Conservation (phyloP, 306 rosid species). For the Acacia melanoxylon region DNA sequence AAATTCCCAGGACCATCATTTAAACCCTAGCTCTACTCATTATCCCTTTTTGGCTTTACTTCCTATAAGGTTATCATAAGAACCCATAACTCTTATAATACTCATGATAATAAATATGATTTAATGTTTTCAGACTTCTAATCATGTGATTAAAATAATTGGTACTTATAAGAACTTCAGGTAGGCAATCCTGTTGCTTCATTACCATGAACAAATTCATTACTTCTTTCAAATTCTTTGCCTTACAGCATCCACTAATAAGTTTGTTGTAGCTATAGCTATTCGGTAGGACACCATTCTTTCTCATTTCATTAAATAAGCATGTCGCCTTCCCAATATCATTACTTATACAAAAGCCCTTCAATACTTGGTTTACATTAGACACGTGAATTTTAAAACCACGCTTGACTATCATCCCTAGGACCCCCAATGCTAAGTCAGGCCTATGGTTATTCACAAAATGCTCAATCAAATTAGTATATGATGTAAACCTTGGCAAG, state of each 20-base stretch:
- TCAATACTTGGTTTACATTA: conserved; percentile 55
- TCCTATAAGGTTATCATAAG: too few relatives aligned
- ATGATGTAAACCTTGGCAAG: conserved; percentile 46
- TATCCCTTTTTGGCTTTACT: too few relatives aligned
- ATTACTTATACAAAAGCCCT: conserved; percentile 54
- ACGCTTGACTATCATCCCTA: conserved; percentile 61
- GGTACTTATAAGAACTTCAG: too few relatives aligned
- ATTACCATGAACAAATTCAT: conserved; percentile 54
- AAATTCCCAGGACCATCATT: too few relatives aligned
- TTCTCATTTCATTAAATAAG: conserved; percentile 49
- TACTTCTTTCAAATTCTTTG: conserved; percentile 54
- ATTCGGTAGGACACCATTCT: conserved; percentile 46
- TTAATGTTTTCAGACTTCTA: too few relatives aligned
- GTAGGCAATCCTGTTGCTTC: conserved; percentile 46
- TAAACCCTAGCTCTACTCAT: too few relatives aligned
- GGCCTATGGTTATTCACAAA: conserved; percentile 49
- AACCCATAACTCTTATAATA: too few relatives aligned
- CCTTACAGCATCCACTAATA: conserved; percentile 69
- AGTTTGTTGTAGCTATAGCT: conserved; percentile 56
- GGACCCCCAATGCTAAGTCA: conserved; percentile 50
- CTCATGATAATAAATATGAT: too few relatives aligned
- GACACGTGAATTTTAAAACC: conserved; percentile 51
- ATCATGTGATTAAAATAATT: too few relatives aligned
- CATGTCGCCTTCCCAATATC: conserved; percentile 50
- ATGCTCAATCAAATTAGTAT: conserved; percentile 55